Conservation (phyloP, 345 rosid genomes). For the Rubroshorea leprosula region DNA sequence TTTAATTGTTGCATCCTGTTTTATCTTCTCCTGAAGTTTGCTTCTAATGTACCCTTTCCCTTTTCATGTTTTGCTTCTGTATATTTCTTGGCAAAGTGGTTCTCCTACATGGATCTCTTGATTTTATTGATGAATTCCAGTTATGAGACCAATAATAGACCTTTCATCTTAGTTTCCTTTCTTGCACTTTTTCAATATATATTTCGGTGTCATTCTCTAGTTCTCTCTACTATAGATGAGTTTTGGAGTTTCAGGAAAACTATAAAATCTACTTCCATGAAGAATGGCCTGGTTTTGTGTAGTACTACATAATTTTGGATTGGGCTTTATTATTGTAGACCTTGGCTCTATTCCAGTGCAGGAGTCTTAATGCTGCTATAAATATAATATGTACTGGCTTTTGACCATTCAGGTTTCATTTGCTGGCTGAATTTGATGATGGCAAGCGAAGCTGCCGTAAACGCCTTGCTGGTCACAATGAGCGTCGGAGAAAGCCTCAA, state of each 20-base stretch:
- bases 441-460: constrained; percentile 86
- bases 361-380: constrained; percentile 7
- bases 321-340: too few species aligned
- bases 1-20: too few species aligned
- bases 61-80: too few species aligned
- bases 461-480: constrained; percentile 83
- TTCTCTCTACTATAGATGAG: neutral
- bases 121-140: neutral
- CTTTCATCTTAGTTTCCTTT: neutral
- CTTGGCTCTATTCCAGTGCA: too few species aligned
- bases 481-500: constrained; percentile 87
- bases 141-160: neutral
- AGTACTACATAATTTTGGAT: too few species aligned
- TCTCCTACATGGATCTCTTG: too few species aligned
- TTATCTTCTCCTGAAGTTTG: neutral
- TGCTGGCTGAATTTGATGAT: constrained; percentile 82
- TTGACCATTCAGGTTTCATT: constrained; percentile 67
- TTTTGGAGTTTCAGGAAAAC: neutral
- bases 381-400: constrained; percentile 13
- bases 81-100: too few species aligned
- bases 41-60: neutral
- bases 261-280: too few species aligned
- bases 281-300: too few species aligned
- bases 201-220: neutral
- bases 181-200: neutral